Base-by-base conservation (phyloP, 2,329 filamentous ascomycete species). In the Alternaria sp. region DNA sequence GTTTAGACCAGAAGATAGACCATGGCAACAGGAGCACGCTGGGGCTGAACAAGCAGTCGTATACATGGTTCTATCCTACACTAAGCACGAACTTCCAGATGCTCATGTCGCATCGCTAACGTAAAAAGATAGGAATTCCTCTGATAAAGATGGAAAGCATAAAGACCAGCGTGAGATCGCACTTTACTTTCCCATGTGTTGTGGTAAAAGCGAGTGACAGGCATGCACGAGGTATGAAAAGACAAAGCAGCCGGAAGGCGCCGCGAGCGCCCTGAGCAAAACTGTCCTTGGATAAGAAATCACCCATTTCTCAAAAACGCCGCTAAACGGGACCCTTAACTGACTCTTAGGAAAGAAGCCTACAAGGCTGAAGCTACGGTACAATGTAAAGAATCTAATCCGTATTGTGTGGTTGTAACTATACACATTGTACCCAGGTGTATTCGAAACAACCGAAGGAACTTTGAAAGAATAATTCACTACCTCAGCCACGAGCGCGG, bases 401-500 rank as follows among this genome's bases (percentile, higher is more conserved):
- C 28, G 12, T 15, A 23, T 15, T 37, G 14, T 41, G 20, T 53
- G 37, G 28, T 37, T 6, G 30, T 41, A 21, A 53, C 30, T 23
- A 11, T 15, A 53, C 20, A 18, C 28, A 18, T 18, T 10, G 21
- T 51, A 43, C 43, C n/a, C n/a, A 25, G 25, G 28, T 21, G 33
- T 25, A n/a, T 57, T 45, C 30, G n/a, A 25, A 14, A 41, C 37
- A 25, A 14, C 33, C 46, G 18, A 28, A 49, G 26, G 21, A 30
- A 18, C 25, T 20, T 44, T 18, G 20, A 44, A 44, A 37, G 37
- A 51, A 41, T 15, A 15, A 18, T 28, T 57, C 14, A 25, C 18
- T 20, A 20, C 14, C 43, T 70, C 51, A 71, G 33, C 58, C 55
- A 18, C 68, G 64, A 37, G 64, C 66, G 11, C 72, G 70, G 12